Evolutionary conservation across 208 protist species (phyloP), one percentile per base, ranked within the genome.

Genomic region (Borovskyia barvae): DNA sequence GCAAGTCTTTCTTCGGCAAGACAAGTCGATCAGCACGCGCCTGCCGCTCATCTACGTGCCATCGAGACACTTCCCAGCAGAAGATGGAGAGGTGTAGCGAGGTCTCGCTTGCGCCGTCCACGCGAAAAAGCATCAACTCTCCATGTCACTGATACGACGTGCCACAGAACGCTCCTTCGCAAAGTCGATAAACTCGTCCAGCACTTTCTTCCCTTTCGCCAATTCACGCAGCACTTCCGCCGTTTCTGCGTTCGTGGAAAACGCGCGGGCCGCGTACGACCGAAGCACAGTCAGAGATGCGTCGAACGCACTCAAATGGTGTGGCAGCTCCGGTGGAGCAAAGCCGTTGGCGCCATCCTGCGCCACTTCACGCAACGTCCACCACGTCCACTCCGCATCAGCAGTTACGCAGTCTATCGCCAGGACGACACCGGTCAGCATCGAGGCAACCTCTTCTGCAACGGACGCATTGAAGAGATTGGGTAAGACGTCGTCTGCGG

Each of bases 351-450:
- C 28, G 15, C 14, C 46, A 28, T 33, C 7, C 2, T 5, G 6
- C 9, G 25, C n/a, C 26, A 20, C 48, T 32, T 56, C 51, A 7
- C 17, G 51, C 51, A 56, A 25, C 24, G 22, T 33, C 35, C 46
- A 40, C 57, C 32, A 35, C 17, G 24, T 43, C 26, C 32, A 24
- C 29, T 82, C 77, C 0, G 80, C 52, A 49, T 87, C 75, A 0
- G 76, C 75, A n/a, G 71, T 63, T 1, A 92, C 60, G 52, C 82
- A 94, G 64, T 94, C 88, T 33, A 94, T 59, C 47, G 80, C 90
- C 0, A 91, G 56, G 28, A 80, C 57, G 53, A 88, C 89, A 14
- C 85, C 82, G 11, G 41, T 42, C 53, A 94, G 55, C 74, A 94
- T 72, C 8, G 84, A 92, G 19, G 73, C 36, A 15, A 89, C 78